Conservation (phyloP, 208 protist genomes). For the Angomonas desouzai region DNA sequence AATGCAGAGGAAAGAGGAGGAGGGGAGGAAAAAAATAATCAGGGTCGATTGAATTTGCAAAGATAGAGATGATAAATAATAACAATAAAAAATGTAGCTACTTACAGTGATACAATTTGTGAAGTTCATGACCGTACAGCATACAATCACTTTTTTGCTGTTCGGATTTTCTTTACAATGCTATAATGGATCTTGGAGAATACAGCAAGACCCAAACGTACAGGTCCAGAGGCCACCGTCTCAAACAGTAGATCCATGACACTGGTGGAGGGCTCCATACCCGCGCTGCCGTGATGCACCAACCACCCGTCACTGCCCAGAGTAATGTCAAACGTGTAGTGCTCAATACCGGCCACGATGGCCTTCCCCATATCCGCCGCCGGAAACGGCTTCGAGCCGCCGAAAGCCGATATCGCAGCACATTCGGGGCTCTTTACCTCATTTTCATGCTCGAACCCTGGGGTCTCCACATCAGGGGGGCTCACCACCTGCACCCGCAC, state of each 20-base stretch:
- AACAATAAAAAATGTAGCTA: too few species aligned
- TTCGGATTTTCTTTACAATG: conserved; percentile 62
- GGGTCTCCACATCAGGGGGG: conserved; percentile 83
- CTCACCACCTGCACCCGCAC: conserved; percentile 82
- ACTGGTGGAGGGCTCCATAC: conserved; percentile 67
- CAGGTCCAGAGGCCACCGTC: conserved; percentile 28
- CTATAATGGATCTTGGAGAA: conserved; percentile 70
- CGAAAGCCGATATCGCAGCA: conserved; percentile 65
- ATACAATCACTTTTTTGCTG: conserved; percentile 14
- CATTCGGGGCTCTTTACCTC: conserved; percentile 82
- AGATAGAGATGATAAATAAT: too few species aligned
- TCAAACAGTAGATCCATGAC: conserved; percentile 42
- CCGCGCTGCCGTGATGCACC: conserved; percentile 43
- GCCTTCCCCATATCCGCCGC: conserved; percentile 45
- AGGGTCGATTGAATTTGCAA: too few species aligned
- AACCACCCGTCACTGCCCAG: conserved; percentile 63
- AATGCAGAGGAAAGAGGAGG: background rate
- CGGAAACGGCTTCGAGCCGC: conserved; percentile 51
- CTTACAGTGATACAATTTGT: too few species aligned
- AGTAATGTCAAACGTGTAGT: conserved; percentile 76
- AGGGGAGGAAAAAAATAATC: background rate
- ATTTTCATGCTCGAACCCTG: conserved; percentile 79
- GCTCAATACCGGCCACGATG: conserved; percentile 51
- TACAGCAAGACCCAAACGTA: conserved; percentile 59
- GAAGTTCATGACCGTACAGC: too few species aligned